phyloP scores from a whole-genome alignment of 768 basidiomycete genomes.

The Pholiota molesta region DNA sequence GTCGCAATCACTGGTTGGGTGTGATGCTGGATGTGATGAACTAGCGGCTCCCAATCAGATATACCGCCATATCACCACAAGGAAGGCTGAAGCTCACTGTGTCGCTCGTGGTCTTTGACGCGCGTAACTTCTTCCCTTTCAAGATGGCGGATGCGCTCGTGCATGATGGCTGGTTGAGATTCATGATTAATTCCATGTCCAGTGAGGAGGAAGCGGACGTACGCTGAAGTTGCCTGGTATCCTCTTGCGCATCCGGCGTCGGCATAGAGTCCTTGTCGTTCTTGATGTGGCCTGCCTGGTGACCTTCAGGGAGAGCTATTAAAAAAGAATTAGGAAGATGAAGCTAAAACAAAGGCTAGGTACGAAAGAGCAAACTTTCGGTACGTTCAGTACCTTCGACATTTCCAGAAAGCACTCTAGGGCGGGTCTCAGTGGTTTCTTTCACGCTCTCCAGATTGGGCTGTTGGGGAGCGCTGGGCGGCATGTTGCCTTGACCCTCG shows the following conservation, averaged over 20 bases:
- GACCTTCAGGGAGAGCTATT: constrained; percentile 5
- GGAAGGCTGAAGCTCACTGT: constrained; percentile 26
- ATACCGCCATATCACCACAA: too few species aligned
- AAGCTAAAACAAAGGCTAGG: background rate
- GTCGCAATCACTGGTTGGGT: constrained; percentile 34
- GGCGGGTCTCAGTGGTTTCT: background rate
- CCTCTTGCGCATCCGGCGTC: constrained; percentile 12
- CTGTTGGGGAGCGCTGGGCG: background rate
- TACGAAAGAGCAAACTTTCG: background rate
- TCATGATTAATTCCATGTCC: too few species aligned
- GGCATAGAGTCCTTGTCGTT: constrained; percentile 15
- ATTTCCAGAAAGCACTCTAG: background rate
- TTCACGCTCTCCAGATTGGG: background rate
- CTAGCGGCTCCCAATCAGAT: constrained; percentile 15
- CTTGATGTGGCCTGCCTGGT: constrained; percentile 15
- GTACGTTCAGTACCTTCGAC: background rate
- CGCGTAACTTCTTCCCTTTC: constrained; percentile 31
- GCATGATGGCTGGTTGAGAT: constrained; percentile 14
- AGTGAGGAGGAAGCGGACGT: background rate
- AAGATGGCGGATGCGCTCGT: constrained; percentile 17
- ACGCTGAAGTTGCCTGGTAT: constrained; percentile 18
- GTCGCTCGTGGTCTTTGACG: constrained; percentile 35
- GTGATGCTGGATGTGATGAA: constrained; percentile 43
- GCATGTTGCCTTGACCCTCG: background rate
- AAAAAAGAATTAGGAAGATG: background rate